Percentiles rank a stretch among this genome's conserved stretches.
phyloP scores from a whole-genome alignment of 2,329 filamentous ascomycete genomes.

The Sphaerulina musiva region DNA sequence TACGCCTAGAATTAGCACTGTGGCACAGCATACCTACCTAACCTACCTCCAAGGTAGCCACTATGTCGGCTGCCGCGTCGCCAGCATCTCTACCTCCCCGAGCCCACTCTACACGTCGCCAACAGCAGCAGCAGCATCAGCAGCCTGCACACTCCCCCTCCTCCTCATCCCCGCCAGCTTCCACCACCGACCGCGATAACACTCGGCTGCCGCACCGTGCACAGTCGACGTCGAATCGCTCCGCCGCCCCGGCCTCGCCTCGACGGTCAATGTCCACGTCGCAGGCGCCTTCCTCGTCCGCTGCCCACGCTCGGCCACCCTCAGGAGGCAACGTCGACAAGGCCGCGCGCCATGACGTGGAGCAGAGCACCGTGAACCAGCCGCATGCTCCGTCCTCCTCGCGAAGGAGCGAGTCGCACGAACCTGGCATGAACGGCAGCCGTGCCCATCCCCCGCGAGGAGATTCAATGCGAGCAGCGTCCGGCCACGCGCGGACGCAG shows the following conservation, averaged over 20 bases:
- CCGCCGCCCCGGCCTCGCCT: constrained; percentile 30
- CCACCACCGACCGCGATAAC: constrained; percentile 38
- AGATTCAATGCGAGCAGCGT: constrained; percentile 46
- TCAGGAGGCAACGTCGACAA: constrained; percentile 45
- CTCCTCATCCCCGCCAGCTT: not conserved
- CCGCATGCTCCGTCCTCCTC: constrained; percentile 32
- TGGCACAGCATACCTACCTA: not conserved
- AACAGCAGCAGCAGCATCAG: constrained; percentile 35
- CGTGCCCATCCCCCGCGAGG: constrained; percentile 40
- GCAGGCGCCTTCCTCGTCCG: constrained; percentile 22
- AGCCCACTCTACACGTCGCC: constrained; percentile 45
- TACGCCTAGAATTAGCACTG: not conserved
- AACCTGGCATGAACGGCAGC: constrained; percentile 19
- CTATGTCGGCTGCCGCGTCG: constrained; percentile 42
- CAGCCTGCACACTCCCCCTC: constrained; percentile 17
- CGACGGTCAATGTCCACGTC: constrained; percentile 35
- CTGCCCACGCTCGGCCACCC: constrained; percentile 36
- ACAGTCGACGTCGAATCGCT: constrained; percentile 30
- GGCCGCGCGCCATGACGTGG: constrained; percentile 63
- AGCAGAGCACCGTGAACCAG: constrained; percentile 60
- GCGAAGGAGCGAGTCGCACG: constrained; percentile 57
- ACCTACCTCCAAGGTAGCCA: not conserved
- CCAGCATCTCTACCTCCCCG: constrained; percentile 41
- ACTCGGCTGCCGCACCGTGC: constrained; percentile 34
- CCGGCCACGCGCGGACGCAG: constrained; percentile 34